phyloP scores from a whole-genome alignment of 75 land plant species.

The Pseudotsuga menziesii region DNA sequence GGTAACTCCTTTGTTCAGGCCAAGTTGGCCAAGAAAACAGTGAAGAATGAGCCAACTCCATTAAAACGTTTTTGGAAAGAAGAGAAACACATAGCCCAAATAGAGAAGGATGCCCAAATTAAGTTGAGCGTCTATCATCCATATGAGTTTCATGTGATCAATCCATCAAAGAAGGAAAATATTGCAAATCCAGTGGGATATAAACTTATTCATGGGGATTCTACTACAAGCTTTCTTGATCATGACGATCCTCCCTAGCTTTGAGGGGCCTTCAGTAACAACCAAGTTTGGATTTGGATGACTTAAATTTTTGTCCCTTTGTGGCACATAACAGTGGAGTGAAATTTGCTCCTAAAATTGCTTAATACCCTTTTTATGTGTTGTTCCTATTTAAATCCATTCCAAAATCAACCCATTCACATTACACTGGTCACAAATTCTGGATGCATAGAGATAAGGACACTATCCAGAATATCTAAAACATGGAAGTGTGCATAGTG shows the following conservation, averaged over 20 bases:
- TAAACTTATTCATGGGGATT: conserved; percentile 69
- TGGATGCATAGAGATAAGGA: neutral
- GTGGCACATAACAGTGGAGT: neutral
- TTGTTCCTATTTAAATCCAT: too few relatives aligned
- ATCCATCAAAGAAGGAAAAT: conserved; percentile 51
- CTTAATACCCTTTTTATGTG: too few relatives aligned
- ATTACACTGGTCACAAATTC: neutral
- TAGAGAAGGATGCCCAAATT: conserved; percentile 75
- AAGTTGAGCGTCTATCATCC: conserved; percentile 67
- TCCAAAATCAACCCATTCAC: neutral
- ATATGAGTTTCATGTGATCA: conserved; percentile 67
- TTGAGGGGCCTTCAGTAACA: conserved; percentile 71
- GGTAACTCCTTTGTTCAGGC: conserved; percentile 77
- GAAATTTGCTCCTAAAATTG: neutral
- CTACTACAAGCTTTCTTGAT: conserved; percentile 76
- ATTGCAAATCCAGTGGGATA: conserved; percentile 83
- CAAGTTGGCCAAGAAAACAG: conserved; percentile 37
- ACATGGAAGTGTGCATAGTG: neutral
- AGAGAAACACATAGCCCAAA: conserved; percentile 49
- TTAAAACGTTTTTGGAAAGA: conserved; percentile 9
- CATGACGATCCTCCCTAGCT: conserved; percentile 62
- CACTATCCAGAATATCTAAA: neutral
- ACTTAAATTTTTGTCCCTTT: neutral
- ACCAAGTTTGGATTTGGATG: conserved; percentile 39
- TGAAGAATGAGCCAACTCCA: neutral